Conservation (phyloP, 1,284 basidiomycete species). For the Malassezia sympodialis region DNA sequence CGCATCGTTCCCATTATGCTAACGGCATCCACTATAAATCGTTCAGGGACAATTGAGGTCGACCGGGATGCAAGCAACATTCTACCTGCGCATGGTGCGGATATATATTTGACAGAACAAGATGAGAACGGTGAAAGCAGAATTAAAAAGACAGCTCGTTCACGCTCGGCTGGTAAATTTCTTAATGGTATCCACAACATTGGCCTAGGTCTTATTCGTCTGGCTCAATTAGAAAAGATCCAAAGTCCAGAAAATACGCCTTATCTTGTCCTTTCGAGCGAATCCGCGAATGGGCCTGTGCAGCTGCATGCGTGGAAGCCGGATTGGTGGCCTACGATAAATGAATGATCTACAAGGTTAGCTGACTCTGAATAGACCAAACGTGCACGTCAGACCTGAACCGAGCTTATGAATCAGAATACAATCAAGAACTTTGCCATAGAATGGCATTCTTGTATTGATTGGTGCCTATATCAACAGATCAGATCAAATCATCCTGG, state of each 20-base stretch:
- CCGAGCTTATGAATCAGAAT: neutral
- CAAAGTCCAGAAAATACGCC: neutral
- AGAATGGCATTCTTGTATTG: neutral
- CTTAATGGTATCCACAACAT: conserved; percentile 31
- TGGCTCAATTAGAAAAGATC: conserved; percentile 32
- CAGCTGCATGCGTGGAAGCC: neutral
- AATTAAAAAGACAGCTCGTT: neutral
- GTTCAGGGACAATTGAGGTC: neutral
- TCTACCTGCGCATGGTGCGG: conserved; percentile 15
- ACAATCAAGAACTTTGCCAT: too few relatives aligned
- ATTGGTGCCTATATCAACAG: neutral
- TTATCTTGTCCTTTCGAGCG: neutral
- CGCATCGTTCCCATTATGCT: conserved; percentile 66
- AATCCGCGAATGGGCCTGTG: neutral
- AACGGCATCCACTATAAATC: conserved; percentile 1
- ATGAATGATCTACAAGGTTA: neutral
- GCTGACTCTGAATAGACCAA: neutral
- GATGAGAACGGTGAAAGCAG: neutral
- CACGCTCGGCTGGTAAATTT: conserved; percentile 35
- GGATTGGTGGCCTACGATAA: neutral
- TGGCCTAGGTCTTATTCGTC: conserved; percentile 30
- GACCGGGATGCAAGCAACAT: neutral
- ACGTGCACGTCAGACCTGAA: neutral
- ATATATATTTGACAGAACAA: conserved; percentile 22
- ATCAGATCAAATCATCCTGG: conserved; percentile 20